phyloP scores from a whole-genome alignment of 768 basidiomycete species.

The Collybia sp. region DNA sequence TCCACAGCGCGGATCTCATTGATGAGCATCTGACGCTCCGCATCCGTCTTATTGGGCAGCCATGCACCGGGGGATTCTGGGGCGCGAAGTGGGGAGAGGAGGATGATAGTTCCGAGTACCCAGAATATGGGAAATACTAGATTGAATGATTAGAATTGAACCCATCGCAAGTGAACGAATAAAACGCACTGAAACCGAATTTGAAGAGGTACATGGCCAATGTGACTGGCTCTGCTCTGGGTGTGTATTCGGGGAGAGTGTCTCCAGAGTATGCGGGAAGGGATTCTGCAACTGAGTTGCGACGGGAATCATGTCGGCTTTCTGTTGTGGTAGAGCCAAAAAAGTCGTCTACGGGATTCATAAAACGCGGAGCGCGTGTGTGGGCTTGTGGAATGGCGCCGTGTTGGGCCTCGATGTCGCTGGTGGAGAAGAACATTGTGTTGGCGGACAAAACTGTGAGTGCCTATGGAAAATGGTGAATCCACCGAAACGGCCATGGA shows the following conservation, averaged over 20 bases:
- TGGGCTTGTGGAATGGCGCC: too few species aligned
- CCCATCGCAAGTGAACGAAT: neutral
- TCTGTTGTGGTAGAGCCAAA: constrained; percentile 36
- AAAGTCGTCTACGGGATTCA: constrained; percentile 22
- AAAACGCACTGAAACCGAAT: neutral
- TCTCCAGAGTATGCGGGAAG: neutral
- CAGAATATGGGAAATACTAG: neutral
- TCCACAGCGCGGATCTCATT: neutral
- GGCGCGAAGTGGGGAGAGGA: neutral
- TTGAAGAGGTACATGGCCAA: neutral
- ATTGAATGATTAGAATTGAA: neutral
- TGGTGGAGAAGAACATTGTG: too few species aligned
- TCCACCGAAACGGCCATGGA: too few species aligned
- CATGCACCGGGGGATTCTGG: neutral
- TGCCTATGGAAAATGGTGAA: too few species aligned
- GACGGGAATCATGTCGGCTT: constrained; percentile 35
- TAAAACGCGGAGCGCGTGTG: too few species aligned
- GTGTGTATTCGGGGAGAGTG: neutral
- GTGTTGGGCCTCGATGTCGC: too few species aligned
- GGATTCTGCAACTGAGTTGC: constrained; percentile 18
- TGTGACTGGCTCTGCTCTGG: neutral
- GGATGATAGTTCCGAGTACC: neutral
- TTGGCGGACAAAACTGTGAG: too few species aligned
- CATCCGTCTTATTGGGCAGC: neutral
- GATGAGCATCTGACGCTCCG: neutral